Base-by-base conservation (phyloP, 176 grass and related monocot genomes). In the Musa acuminata region DNA sequence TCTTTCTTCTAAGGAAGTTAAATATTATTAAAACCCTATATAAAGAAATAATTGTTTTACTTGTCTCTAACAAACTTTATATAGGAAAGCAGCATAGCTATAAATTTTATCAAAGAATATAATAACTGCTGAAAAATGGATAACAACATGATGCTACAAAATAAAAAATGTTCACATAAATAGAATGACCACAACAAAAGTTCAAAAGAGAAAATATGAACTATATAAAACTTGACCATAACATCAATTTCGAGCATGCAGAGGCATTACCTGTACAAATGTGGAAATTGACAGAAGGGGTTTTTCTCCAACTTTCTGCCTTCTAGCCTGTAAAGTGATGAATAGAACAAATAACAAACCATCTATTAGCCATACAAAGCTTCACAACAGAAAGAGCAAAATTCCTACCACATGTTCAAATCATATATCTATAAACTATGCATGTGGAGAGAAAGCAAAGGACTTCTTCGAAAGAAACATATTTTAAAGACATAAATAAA, bases 291-390 rank as follows among this genome's bases (percentile, higher is more conserved):
- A 98, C 53, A 98, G 86, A 80, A 93, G 84, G 26, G 95, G 84
- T 80, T 98, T 98, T 64, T 98, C 95, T 23, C 95, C 95, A 65
- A 93, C 90, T 75, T 98, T 98, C 75, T 94, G 95, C 72, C 89
- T 83, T 85, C 88, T 89, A 84, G 95, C 80, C 95, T 93, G 82
- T 80, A 52, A 93, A 83, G 84, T 25, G 81, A 79, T 10, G 71
- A 48, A 59, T 13, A 52, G 8, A 71, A 17, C 21, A 59, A 8
- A 52, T 77, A 2, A 77, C 68, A 80, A 53, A 26, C 50, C 67
- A 1, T 62, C 72, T 35, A 35, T 49, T 52, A 16, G 29, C 9
- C 65, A 76, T 59, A 83, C 72, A 67, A 79, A 60, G 73, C 53
- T 70, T 16, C 0, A 72, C 25, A 80, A 81, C 58, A 52, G 13